phyloP scores from a whole-genome alignment of 2,329 filamentous ascomycete species.

The Colletotrichum sp. region DNA sequence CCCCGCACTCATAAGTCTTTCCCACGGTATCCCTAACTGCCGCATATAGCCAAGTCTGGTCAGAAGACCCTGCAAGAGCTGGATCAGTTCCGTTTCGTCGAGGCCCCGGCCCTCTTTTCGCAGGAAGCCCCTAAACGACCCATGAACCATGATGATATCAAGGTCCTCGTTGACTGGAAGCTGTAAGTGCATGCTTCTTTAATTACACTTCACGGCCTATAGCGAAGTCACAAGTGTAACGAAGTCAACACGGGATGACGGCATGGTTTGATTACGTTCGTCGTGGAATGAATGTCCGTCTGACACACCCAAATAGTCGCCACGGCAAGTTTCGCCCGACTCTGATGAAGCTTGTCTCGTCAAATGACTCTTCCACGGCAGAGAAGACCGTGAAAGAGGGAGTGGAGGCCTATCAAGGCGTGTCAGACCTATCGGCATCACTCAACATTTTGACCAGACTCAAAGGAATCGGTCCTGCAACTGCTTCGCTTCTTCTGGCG shows the following conservation, averaged over 20 bases:
- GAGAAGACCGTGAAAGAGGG: slow-evolving; percentile 56
- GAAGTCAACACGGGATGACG: neutral
- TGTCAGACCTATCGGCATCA: slow-evolving; percentile 42
- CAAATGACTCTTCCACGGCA: slow-evolving; percentile 60
- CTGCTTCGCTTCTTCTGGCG: slow-evolving; percentile 75
- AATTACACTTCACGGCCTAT: neutral
- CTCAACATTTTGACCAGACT: slow-evolving; percentile 63
- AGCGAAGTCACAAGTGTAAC: neutral
- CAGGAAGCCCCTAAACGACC: slow-evolving; percentile 33
- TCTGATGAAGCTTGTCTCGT: slow-evolving; percentile 64
- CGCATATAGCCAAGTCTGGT: slow-evolving; percentile 47
- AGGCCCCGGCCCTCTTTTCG: slow-evolving; percentile 54
- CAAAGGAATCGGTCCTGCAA: slow-evolving; percentile 81
- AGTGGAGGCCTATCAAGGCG: slow-evolving; percentile 48
- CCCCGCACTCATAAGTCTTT: slow-evolving; percentile 8
- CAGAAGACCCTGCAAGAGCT: slow-evolving; percentile 60
- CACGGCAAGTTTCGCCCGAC: slow-evolving; percentile 69
- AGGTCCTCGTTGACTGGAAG: slow-evolving; percentile 73
- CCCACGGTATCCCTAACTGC: neutral
- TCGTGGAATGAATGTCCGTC: neutral
- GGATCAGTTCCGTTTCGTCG: slow-evolving; percentile 64
- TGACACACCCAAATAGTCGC: slow-evolving; percentile 39
- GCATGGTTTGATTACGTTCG: neutral
- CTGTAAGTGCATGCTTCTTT: slow-evolving; percentile 53
- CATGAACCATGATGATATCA: slow-evolving; percentile 64